A percentile compares a stretch with the other conserved stretches of the same genome.
Evolutionary conservation across 345 rosid genomes (phyloP).

Genomic region (Nasturtium officinale): DNA sequence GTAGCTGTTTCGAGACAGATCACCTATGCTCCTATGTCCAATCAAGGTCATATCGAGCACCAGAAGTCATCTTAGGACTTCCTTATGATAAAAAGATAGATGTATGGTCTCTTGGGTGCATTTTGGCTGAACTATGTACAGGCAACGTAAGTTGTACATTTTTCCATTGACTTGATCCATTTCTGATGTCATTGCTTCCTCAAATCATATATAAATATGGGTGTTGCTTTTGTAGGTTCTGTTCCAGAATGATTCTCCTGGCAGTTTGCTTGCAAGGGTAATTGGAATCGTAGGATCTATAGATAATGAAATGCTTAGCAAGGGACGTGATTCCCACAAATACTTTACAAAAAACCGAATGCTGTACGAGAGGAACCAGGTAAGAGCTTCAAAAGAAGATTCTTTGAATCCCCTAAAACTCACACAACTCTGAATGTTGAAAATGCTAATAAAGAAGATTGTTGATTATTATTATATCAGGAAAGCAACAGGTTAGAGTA

Average conservation of each 20-base stretch:
- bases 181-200: neutral
- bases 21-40: slow-evolving; percentile 98
- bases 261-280: slow-evolving; percentile 88
- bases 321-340: slow-evolving; percentile 93
- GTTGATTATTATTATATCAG: slow-evolving; percentile 47
- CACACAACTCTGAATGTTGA: neutral
- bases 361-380: slow-evolving; percentile 99
- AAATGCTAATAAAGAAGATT: slow-evolving; percentile 7
- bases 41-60: slow-evolving; percentile 97
- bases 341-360: slow-evolving; percentile 90
- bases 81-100: slow-evolving; percentile 97
- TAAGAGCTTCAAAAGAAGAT: slow-evolving; percentile 30
- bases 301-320: slow-evolving; percentile 81
- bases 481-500: slow-evolving; percentile 86
- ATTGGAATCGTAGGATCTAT: slow-evolving; percentile 82
- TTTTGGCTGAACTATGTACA: slow-evolving; percentile 95
- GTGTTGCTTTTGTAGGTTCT: slow-evolving; percentile 59
- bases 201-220: neutral
- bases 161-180: slow-evolving; percentile 14
- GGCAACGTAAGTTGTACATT: slow-evolving; percentile 79
- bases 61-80: slow-evolving; percentile 94
- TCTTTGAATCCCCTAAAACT: neutral
- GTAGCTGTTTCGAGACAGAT: slow-evolving; percentile 99
- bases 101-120: slow-evolving; percentile 99
- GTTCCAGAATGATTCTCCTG: slow-evolving; percentile 98